A percentile compares a stretch with the other conserved stretches of the same genome.
Conservation (phyloP, 345 rosid species). For the Rhodamnia argentea region DNA sequence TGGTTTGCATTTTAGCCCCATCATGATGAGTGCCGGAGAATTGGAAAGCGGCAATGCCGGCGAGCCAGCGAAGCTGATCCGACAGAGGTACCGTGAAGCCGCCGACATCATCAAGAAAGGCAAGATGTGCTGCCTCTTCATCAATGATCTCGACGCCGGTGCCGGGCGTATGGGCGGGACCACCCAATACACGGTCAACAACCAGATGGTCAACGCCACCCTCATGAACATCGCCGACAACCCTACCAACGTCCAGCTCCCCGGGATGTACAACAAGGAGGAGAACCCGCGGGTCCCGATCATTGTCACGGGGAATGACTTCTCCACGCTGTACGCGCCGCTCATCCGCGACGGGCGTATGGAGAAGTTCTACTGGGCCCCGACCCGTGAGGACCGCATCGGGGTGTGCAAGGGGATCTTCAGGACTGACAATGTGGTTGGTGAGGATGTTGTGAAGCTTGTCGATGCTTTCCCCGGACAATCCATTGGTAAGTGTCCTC, state of each 20-base stretch:
- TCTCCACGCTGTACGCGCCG: slow-evolving; percentile 96
- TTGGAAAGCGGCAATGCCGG: slow-evolving; percentile 97
- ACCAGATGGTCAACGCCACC: slow-evolving; percentile 99
- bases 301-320: slow-evolving; percentile 96
- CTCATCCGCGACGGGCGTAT: slow-evolving; percentile 99
- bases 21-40: slow-evolving; percentile 99
- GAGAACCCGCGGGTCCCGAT: slow-evolving; percentile 93
- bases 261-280: slow-evolving; percentile 99
- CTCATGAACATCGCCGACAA: slow-evolving; percentile 99
- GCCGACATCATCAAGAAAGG: slow-evolving; percentile 93
- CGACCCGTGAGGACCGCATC: slow-evolving; percentile 82
- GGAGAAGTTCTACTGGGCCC: slow-evolving; percentile 99
- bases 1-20: slow-evolving; percentile 47
- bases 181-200: slow-evolving; percentile 94
- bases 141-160: slow-evolving; percentile 97
- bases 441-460: slow-evolving; percentile 48
- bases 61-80: slow-evolving; percentile 91
- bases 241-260: slow-evolving; percentile 92
- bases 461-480: slow-evolving; percentile 96
- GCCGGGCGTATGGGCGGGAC: slow-evolving; percentile 97
- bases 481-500: slow-evolving; percentile 53
- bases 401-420: slow-evolving; percentile 92
- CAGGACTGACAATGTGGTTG: slow-evolving; percentile 41
- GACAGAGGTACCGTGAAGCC: slow-evolving; percentile 98
- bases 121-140: slow-evolving; percentile 89